A percentile compares a stretch with the other conserved stretches of the same genome.
These are phyloP conservation scores for Penicillium expansum DNA, from an alignment of 2,329 filamentous ascomycete species.

Conservation along the genomic window DNA sequence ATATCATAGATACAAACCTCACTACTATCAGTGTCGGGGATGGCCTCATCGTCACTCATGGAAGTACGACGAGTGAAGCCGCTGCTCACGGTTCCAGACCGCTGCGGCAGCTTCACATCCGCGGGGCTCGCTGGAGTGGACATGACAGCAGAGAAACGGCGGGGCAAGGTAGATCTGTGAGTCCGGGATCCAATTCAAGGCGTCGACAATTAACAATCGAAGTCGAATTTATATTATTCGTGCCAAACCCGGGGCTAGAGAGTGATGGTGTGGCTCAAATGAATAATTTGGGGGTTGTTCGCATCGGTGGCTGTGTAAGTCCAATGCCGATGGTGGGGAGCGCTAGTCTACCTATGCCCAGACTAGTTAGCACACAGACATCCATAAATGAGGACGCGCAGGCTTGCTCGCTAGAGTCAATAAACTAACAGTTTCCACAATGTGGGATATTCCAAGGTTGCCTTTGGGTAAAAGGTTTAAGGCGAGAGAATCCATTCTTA, in stretches of 20 bases:
- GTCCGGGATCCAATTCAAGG: background rate
- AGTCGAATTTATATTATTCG: background rate
- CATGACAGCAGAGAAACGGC: slow-evolving; percentile 17
- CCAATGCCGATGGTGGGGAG: background rate
- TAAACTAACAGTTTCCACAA: background rate
- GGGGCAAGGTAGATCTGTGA: background rate
- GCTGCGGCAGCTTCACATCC: slow-evolving; percentile 33
- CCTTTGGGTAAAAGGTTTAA: background rate
- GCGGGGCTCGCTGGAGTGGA: slow-evolving; percentile 30
- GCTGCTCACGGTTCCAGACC: slow-evolving; percentile 35
- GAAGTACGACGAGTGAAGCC: slow-evolving; percentile 34
- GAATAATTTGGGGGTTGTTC: background rate
- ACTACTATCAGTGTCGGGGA: slow-evolving; percentile 43
- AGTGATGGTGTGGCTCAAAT: background rate
- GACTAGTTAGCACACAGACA: slow-evolving; percentile 2
- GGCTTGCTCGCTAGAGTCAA: background rate
- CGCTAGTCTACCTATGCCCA: slow-evolving; percentile 6
- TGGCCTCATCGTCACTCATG: slow-evolving; percentile 41
- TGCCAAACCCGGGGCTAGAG: background rate
- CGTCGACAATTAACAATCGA: background rate
- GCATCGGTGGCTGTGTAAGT: background rate
- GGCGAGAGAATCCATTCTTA: background rate
- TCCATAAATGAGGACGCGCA: background rate
- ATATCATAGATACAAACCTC: slow-evolving; percentile 31
- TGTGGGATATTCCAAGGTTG: background rate